Conservation (phyloP, 2,329 filamentous ascomycete species). For the Pestalotiopsis sp. region DNA sequence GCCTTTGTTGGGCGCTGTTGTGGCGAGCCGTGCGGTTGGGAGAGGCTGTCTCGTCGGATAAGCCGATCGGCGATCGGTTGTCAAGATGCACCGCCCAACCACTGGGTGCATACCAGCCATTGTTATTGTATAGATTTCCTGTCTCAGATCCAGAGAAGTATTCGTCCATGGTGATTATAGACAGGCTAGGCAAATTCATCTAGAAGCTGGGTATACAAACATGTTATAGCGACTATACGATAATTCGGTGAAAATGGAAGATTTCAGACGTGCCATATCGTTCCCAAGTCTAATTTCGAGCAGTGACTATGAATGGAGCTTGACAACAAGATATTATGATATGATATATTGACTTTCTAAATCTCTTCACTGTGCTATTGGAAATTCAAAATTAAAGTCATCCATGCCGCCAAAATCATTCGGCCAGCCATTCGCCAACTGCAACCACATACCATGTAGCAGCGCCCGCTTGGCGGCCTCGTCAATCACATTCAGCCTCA, state of each 20-base stretch:
- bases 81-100: neutral
- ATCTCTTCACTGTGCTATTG: conserved; percentile 4
- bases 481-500: conserved; percentile 12
- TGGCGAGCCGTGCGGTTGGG: neutral
- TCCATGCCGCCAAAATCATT: conserved; percentile 13
- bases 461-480: conserved; percentile 8
- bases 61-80: conserved; percentile 6
- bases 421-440: conserved; percentile 13
- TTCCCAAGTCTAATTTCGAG: no score
- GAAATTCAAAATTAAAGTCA: conserved; percentile 7
- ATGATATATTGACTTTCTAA: neutral
- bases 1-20: neutral
- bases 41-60: neutral
- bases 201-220: no score
- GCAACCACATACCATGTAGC: conserved; percentile 12
- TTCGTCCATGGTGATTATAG: neutral
- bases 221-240: no score
- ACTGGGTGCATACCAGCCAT: neutral
- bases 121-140: neutral
- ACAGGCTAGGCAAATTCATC: no score
- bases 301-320: no score
- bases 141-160: neutral
- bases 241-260: no score
- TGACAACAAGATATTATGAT: neutral
- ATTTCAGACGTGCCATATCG: no score